Evolutionary conservation across 106 monocot genomes (phyloP), one percentile per base, ranked within the genome.

Genomic region (Allium fistulosum): DNA sequence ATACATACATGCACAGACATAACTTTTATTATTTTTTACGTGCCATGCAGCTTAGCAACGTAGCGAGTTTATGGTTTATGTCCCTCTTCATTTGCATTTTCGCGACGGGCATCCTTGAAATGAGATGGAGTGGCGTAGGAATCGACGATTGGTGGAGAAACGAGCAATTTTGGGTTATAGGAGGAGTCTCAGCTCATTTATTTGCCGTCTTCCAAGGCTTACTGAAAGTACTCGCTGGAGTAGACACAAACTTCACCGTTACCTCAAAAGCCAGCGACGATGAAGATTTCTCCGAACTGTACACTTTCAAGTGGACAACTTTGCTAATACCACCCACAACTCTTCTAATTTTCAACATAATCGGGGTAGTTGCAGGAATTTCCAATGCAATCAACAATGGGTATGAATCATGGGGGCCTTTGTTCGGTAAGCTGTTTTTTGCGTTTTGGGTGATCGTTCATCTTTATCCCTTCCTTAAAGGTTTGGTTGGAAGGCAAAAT

Each of bases 181-280:
- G 88, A 26, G 88, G 88, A 48, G 85, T 89, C 49, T 89, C 88
- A 18, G 73, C 88, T 0, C 88, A 89, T 66, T 74, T 89, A 12
- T 89, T 89, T 56, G 88, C 88, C 1, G 71, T 89, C 4, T 84
- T 89, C 51, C 88, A 89, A 69, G 88, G 88, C 6, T 72, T 89
- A n/a, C 62, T 89, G 4, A 89, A 89, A 68, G 88, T 89, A 37
- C 84, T 89, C 46, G 84, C 82, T 12, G 88, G 88, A 63, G 70
- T 89, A 11, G 88, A 89, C 62, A 89, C 88, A 66, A 89, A 85
- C 48, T 89, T 89, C 71, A 89, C 88, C 4, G 88, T 89, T 27
- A 89, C 88, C 12, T 82, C 88, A 18, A 74, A 74, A 55, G 65
- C 51, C 8, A 70, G 74, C 6, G 86, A 82, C 11, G 86, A 87